phyloP scores from a whole-genome alignment of 2,329 filamentous ascomycete genomes.

The Aspergillus sp. region DNA sequence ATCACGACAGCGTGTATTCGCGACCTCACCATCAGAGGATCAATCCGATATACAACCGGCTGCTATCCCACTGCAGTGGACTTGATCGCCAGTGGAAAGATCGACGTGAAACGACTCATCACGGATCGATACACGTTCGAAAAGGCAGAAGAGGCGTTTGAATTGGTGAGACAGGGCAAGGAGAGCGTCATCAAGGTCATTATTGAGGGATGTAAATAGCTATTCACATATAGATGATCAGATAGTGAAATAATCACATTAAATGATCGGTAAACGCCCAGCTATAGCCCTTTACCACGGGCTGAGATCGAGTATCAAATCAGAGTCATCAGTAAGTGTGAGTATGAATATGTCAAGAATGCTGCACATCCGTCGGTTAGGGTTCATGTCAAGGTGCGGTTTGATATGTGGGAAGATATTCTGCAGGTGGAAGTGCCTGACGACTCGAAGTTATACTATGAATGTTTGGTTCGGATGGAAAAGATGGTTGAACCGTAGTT shows the following conservation, averaged over 20 bases:
- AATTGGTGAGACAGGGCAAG: conserved; percentile 37
- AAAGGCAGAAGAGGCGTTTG: conserved; percentile 46
- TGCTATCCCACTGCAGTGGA: conserved; percentile 48
- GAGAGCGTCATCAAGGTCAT: conserved; percentile 41
- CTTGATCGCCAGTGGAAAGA: conserved; percentile 46
- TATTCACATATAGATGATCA: background rate
- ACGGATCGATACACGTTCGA: conserved; percentile 42
- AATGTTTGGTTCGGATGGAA: too few species aligned
- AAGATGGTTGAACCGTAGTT: too few species aligned
- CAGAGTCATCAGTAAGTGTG: too few species aligned
- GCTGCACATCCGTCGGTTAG: background rate
- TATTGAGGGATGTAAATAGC: conserved; percentile 32
- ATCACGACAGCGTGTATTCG: conserved; percentile 48
- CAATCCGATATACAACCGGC: conserved; percentile 48
- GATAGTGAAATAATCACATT: too few species aligned
- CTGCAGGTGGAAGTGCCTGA: too few species aligned
- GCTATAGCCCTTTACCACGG: background rate
- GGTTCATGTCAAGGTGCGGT: background rate
- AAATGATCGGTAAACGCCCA: background rate
- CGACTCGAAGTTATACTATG: too few species aligned
- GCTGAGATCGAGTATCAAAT: too few species aligned
- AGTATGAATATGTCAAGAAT: background rate
- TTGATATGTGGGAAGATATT: too few species aligned
- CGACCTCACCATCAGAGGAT: conserved; percentile 46
- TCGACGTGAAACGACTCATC: conserved; percentile 33